A percentile compares a stretch with the other conserved stretches of the same genome.
Conservation (phyloP, 305 asterid genomes). For the Plantago lanceolata region DNA sequence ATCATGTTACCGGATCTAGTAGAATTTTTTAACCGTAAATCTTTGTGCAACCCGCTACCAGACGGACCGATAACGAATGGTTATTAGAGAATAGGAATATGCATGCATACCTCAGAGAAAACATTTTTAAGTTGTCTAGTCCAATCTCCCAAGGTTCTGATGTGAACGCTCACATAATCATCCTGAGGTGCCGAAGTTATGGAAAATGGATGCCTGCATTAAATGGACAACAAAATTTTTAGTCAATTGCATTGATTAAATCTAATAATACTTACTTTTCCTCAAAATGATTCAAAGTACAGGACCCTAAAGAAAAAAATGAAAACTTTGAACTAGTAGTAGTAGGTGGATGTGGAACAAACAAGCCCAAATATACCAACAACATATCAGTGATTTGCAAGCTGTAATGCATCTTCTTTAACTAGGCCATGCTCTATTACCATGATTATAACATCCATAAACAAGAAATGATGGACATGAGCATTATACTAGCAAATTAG, state of each 20-base stretch:
- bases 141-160: slow-evolving; percentile 90
- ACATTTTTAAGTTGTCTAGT: slow-evolving; percentile 70
- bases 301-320: too few species aligned
- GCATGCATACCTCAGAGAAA: slow-evolving; percentile 45
- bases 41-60: too few species aligned
- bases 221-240: not conserved
- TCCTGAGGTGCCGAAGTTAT: slow-evolving; percentile 94
- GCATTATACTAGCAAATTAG: too few species aligned
- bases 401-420: slow-evolving; percentile 4
- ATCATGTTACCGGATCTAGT: too few species aligned
- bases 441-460: slow-evolving; percentile 1
- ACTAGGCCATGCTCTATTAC: slow-evolving; percentile 2
- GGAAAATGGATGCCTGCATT: slow-evolving; percentile 94
- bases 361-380: not conserved
- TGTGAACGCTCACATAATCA: slow-evolving; percentile 74
- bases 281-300: too few species aligned
- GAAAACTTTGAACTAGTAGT: not conserved
- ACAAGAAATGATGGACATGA: not conserved
- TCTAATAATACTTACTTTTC: not conserved
- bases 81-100: slow-evolving; percentile 34
- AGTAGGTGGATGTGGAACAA: not conserved
- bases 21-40: too few species aligned
- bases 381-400: slow-evolving; percentile 2
- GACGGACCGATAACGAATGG: too few species aligned
- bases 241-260: not conserved